Evolutionary conservation across 2,329 filamentous ascomycete genomes (phyloP), one percentile per base, ranked within the genome.

Genomic region (Cytospora chrysosperma): DNA sequence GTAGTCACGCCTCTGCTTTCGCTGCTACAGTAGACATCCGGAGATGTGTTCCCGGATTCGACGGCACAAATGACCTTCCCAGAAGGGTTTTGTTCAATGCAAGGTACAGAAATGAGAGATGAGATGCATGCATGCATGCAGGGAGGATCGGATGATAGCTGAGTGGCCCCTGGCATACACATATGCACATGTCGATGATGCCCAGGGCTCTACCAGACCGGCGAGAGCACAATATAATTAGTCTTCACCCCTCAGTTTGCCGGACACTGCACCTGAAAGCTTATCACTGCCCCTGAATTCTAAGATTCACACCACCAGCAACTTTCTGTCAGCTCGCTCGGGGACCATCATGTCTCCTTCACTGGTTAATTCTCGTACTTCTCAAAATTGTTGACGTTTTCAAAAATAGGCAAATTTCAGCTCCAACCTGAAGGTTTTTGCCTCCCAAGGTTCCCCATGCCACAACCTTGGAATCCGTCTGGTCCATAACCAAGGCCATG

Each of bases 21-120:
- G 24, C 43, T 24, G 19, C 19, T 9, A 47, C 43, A 10, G n/a
- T 3, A 47, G 10, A 24, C 43, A 47, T 47, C 19, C 10, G n/a
- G n/a, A n/a, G n/a, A 47, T 7, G 9, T 47, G 43, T 47, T 47
- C 43, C 12, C 10, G 43, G 43, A 19, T 24, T n/a, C 9, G 5
- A 37, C n/a, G 26, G 15, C 28, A n/a, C 8, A 12, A 43, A 19
- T 37, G 49, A 63, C 61, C 61, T 63, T 53, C 61, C 55, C 34
- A 53, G 61, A 63, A 59, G 17, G 56, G 61, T 3, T 32, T 63
- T 51, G 55, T 28, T 49, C 26, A 26, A 54, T 58, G 50, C 49
- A 50, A 52, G 55, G 54, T 32, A 57, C 53, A 26, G 49, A 37
- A 47, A 21, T 32, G 19, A 43, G 40, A 21, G 21, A 43, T 47